Evolutionary conservation across 23 red algal species (phyloP).

Genomic region (Rhodosorus marinus): DNA sequence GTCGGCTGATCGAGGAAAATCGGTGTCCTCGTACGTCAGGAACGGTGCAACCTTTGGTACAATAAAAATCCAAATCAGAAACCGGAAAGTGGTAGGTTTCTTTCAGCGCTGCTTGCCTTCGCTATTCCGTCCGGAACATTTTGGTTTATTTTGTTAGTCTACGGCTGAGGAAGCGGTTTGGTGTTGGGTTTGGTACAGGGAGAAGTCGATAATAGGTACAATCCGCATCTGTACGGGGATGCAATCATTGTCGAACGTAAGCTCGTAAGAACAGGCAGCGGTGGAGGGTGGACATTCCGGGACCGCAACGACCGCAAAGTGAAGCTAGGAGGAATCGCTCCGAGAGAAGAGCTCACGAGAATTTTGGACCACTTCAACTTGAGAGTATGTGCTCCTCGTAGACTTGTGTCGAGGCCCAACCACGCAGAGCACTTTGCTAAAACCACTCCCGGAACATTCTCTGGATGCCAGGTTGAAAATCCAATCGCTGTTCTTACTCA

Average conservation of each 20-base stretch:
- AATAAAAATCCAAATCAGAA: constrained; percentile 45
- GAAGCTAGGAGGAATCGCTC: constrained; percentile 7
- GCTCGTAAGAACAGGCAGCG: constrained; percentile 10
- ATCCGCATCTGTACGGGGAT: constrained; percentile 57
- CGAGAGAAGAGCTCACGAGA: constrained; percentile 31
- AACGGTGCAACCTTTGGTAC: constrained; percentile 13
- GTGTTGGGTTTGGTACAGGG: too few relatives aligned
- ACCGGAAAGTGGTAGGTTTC: too few relatives aligned
- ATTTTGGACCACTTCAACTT: constrained; percentile 74
- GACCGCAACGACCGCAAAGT: constrained; percentile 9
- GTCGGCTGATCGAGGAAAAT: constrained; percentile 40
- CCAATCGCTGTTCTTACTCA: constrained; percentile 84
- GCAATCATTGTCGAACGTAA: constrained; percentile 55
- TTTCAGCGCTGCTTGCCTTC: too few relatives aligned
- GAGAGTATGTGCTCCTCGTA: too few relatives aligned
- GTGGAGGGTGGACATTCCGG: constrained; percentile 32
- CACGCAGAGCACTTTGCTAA: too few relatives aligned
- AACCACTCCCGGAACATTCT: too few relatives aligned
- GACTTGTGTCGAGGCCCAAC: too few relatives aligned
- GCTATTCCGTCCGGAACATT: too few relatives aligned
- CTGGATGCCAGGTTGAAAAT: constrained; percentile 68
- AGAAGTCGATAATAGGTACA: constrained; percentile 12
- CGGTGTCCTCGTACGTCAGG: constrained; percentile 28
- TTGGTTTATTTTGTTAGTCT: too few relatives aligned
- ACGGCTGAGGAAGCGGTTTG: constrained; percentile 6